Conservation (phyloP, 345 rosid species). For the Durio zibethinus region DNA sequence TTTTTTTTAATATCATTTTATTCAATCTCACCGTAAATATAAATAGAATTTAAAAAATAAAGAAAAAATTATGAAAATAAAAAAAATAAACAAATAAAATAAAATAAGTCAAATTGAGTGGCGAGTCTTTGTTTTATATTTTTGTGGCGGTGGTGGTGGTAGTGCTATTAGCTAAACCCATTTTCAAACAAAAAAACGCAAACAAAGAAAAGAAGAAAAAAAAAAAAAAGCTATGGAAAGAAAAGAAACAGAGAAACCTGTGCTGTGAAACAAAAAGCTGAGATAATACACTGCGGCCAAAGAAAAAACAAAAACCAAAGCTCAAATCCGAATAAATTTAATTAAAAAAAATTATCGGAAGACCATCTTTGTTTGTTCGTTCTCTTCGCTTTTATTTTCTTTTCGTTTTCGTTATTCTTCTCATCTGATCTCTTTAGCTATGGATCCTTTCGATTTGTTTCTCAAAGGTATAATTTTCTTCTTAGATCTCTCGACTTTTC, state of each 20-base stretch:
- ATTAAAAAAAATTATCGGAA: background rate
- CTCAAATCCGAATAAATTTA: slow-evolving; percentile 26
- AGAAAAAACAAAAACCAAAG: slow-evolving; percentile 7
- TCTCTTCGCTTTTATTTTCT: background rate
- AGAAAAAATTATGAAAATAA: background rate
- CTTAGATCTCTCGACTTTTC: slow-evolving; percentile 8
- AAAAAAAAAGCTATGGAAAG: background rate
- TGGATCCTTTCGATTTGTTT: slow-evolving; percentile 71
- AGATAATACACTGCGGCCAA: background rate
- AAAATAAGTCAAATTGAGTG: slow-evolving; percentile 24
- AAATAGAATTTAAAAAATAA: too few species aligned
- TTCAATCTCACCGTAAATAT: too few species aligned
- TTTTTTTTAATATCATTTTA: too few species aligned
- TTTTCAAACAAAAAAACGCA: background rate
- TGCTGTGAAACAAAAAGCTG: slow-evolving; percentile 5
- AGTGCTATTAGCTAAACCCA: slow-evolving; percentile 16
- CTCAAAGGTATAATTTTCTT: slow-evolving; percentile 51
- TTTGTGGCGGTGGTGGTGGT: slow-evolving; percentile 43
- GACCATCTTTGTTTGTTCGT: background rate
- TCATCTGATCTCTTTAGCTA: slow-evolving; percentile 28
- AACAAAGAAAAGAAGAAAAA: background rate
- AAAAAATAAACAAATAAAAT: background rate
- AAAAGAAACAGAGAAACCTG: background rate
- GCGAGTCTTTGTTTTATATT: slow-evolving; percentile 25
- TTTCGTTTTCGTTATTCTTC: background rate